Conservation (phyloP, 768 basidiomycete species). For the Mycena floridula region DNA sequence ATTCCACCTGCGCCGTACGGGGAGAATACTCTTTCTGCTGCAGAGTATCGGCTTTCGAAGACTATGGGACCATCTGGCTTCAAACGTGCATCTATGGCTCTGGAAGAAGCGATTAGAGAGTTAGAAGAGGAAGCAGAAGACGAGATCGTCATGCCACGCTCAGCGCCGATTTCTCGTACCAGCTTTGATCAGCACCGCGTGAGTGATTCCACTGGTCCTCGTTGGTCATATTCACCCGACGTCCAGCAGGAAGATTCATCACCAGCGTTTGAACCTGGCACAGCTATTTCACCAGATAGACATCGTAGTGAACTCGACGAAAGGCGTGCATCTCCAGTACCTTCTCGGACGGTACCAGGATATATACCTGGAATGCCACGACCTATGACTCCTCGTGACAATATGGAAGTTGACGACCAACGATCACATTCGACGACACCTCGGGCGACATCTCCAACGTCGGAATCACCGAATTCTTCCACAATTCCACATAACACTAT, state of each 20-base stretch:
- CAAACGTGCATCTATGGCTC: conserved; percentile 64
- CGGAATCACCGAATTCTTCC: too few relatives aligned
- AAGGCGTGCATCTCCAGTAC: conserved; percentile 55
- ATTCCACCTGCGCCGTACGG: conserved; percentile 30
- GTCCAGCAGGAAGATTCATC: conserved; percentile 31
- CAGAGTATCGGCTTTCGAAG: conserved; percentile 43
- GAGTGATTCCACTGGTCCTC: conserved; percentile 20
- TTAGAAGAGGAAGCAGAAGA: conserved; percentile 74
- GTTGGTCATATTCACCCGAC: background rate
- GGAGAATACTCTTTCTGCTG: conserved; percentile 30
- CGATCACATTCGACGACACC: conserved; percentile 72
- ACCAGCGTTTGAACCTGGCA: conserved; percentile 51
- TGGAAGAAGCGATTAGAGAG: conserved; percentile 73
- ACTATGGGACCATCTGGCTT: conserved; percentile 44
- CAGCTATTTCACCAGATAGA: conserved; percentile 66
- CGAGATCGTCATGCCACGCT: conserved; percentile 70
- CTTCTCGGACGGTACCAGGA: conserved; percentile 63
- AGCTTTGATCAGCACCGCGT: conserved; percentile 24
- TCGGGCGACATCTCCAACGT: conserved; percentile 66
- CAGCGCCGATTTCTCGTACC: conserved; percentile 40
- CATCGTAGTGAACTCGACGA: conserved; percentile 42
- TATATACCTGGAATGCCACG: conserved; percentile 89
- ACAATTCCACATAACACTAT: too few relatives aligned
- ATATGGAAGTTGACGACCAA: conserved; percentile 63
- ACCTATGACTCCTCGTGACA: conserved; percentile 84